Evolutionary conservation across 352 stramenopile genomes (phyloP), one percentile per base, ranked within the genome.

Genomic region (Aphanomyces stellatus): DNA sequence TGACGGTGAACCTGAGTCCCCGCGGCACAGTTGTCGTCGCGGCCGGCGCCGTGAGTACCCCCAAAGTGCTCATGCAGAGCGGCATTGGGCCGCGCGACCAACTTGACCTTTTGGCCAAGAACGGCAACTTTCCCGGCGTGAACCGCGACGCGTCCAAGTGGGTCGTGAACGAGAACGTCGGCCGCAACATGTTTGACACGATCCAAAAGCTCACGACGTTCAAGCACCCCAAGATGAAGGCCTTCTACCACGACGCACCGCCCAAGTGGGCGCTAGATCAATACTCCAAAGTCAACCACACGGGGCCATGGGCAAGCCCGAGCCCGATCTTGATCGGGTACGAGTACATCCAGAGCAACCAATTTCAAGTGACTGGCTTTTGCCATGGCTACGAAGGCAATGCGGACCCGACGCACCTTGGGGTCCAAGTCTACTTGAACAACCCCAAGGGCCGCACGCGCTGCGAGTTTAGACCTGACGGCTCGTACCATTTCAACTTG

Each of bases 21-120:
- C 75, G 78, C 3, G 80, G 76, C 17, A 81, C 85, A 33, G 76
- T 96, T 42, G 78, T 96, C 53, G 78, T 96, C 71, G 77, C 71
- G 49, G 79, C 80, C 1, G 87, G 86, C 15, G 77, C 84, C 0
- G 53, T 92, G 25, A 69, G 76, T 49, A 90, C 87, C 6, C 88
- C 88, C 19, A 89, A 94, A 69, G 73, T 96, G 22, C 76, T 96
- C 2, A 83, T 93, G 55, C 75, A 88, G 51, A 88, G 73, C 69
- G 87, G 86, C 31, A 82, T 96, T 51, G 87, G 86, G n/a, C 80
- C 80, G 13, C 34, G 57, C 13, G 71, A 80, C 42, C 78, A 90
- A 59, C 74, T 96, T 19, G 71, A 69, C 22, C 59, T 79, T 72
- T 73, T 88, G 8, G 11, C 24, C 3, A 57, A 34, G 31, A 74